These are phyloP conservation scores for Chionographis japonica DNA, from an alignment of 106 monocot genomes.

Conservation along the genomic window DNA sequence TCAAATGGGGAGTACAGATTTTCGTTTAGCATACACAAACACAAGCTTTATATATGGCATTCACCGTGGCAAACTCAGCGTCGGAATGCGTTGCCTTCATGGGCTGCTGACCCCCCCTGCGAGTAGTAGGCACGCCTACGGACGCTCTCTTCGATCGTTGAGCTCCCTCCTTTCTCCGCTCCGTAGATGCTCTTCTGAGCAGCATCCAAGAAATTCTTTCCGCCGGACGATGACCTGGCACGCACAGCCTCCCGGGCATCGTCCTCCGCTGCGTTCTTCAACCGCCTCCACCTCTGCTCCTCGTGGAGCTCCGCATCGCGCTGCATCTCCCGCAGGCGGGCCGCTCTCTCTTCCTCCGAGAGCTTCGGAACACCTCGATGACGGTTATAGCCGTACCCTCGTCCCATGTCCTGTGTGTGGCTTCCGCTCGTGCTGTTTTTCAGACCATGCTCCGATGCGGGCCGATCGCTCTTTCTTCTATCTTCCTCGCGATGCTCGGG, in stretches of 20 bases:
- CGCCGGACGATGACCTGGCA: constrained; percentile 23
- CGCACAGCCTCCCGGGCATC: constrained; percentile 58
- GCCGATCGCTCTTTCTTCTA: constrained; percentile 10
- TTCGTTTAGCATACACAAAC: too few relatives aligned
- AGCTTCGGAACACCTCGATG: constrained; percentile 49
- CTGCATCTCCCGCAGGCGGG: constrained; percentile 75
- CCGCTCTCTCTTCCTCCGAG: constrained; percentile 80
- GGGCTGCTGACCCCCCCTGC: constrained; percentile 52
- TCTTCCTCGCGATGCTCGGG: constrained; percentile 20
- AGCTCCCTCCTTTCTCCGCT: constrained; percentile 71
- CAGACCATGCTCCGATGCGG: constrained; percentile 10
- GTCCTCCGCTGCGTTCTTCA: constrained; percentile 69
- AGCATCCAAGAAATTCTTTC: constrained; percentile 79
- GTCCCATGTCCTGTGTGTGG: constrained; percentile 2
- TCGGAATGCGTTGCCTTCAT: constrained; percentile 80
- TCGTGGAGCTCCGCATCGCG: constrained; percentile 84
- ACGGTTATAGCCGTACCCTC: constrained; percentile 23
- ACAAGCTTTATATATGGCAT: too few relatives aligned
- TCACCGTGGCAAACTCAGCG: constrained; percentile 25
- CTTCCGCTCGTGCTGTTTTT: constrained; percentile 7
- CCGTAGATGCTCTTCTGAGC: constrained; percentile 84
- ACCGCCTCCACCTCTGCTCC: constrained; percentile 85
- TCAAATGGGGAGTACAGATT: too few relatives aligned
- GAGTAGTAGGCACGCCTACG: constrained; percentile 80
- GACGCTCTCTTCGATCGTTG: constrained; percentile 91